Percentiles rank a stretch among this genome's conserved stretches.
Evolutionary conservation across 176 grass and related monocot genomes (phyloP).

Genomic region (Areca catechu): DNA sequence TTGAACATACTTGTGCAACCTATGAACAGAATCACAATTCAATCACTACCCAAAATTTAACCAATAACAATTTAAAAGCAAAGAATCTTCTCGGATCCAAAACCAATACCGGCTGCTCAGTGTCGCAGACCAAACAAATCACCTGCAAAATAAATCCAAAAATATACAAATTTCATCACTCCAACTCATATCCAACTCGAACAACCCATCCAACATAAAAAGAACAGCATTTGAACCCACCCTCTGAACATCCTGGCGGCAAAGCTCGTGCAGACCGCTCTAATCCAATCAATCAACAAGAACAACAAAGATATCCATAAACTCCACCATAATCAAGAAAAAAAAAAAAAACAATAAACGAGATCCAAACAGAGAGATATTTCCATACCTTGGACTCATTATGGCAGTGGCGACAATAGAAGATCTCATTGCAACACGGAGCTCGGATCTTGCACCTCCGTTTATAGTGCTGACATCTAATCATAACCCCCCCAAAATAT

Average conservation of each 20-base stretch:
- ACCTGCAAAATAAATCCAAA: slow-evolving; percentile 46
- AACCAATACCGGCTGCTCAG: slow-evolving; percentile 55
- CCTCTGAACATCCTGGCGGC: slow-evolving; percentile 73
- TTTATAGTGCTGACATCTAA: slow-evolving; percentile 75
- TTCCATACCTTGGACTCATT: slow-evolving; percentile 62
- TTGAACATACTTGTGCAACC: slow-evolving; percentile 78
- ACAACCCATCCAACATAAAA: background rate
- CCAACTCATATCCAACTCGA: background rate
- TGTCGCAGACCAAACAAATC: slow-evolving; percentile 78
- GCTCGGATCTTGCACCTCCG: slow-evolving; percentile 93
- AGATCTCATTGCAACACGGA: slow-evolving; percentile 73
- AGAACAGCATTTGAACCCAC: slow-evolving; percentile 26
- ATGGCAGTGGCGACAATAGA: slow-evolving; percentile 88
- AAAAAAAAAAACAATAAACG: background rate
- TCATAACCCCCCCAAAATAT: background rate
- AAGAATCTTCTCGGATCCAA: background rate
- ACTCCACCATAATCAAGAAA: background rate
- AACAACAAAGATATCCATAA: slow-evolving; percentile 7
- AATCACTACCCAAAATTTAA: too few relatives aligned
- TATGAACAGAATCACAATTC: background rate
- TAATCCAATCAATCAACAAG: slow-evolving; percentile 36
- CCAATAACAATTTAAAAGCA: too few relatives aligned
- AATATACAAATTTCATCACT: slow-evolving; percentile 19
- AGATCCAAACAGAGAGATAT: background rate
- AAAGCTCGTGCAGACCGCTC: slow-evolving; percentile 59